Evolutionary conservation across 2,329 filamentous ascomycete species (phyloP), one percentile per base, ranked within the genome.

Genomic region (Trichoderma hamatum): DNA sequence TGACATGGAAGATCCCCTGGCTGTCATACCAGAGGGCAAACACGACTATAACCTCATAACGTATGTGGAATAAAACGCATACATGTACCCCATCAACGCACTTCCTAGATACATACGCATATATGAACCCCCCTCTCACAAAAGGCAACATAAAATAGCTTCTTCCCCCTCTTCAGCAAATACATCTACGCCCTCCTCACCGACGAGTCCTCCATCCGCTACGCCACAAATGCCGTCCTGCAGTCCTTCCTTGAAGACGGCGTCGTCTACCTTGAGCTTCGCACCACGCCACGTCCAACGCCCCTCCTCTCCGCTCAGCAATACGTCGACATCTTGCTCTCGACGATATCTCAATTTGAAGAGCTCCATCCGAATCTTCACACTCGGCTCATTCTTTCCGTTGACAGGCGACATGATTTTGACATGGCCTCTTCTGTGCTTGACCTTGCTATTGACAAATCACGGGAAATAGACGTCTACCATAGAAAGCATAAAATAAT

Each of bases 141-240:
- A 30, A 30, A 5, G 5, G 9, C 30, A 30, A 6, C 30, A 6
- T 30, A 30, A 30, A 30, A 30, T 9, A 43, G 91, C 51, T 93
- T 94, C 84, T 94, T 94, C 75, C 89, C 89, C 2, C 84, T 94
- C 19, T 95, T 95, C 80, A 90, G 89, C 30, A 89, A 85, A 54
- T 93, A 93, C 77, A 95, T 94, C 73, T 95, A 96, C 80, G 84
- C 86, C 69, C 88, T 96, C 43, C 86, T 91, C 79, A 88, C 88
- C 74, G 88, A 91, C 73, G 78, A 84, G 13, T 78, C 83, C 3
- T 88, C 88, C 72, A 80, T 93, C 59, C 81, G 80, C 51, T 84
- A 87, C 73, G 88, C 91, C 30, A 93, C 92, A 1, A 82, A 80
- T 52, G 84, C 86, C 5, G 91, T 94, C 55, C 83, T 93, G 7